These are phyloP conservation scores for Aureobasidium namibiae DNA, from an alignment of 2,329 filamentous ascomycete genomes.

Conservation along the genomic window DNA sequence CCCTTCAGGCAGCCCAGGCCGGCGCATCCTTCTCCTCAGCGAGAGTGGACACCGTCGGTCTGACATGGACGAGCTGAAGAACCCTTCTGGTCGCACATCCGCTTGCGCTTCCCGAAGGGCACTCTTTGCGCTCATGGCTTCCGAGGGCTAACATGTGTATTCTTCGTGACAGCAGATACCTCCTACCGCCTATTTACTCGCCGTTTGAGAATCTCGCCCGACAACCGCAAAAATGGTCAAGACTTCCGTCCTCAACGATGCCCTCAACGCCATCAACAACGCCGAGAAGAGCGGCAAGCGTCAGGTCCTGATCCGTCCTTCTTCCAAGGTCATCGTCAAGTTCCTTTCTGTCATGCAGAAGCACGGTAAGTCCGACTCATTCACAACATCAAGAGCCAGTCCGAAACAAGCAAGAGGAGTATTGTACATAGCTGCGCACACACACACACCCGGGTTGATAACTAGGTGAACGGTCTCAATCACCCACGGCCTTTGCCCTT, in stretches of 20 bases:
- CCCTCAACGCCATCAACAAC: slow-evolving; percentile 83
- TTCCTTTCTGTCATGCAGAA: slow-evolving; percentile 99
- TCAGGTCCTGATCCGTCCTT: slow-evolving; percentile 95
- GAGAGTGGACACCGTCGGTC: slow-evolving; percentile 38
- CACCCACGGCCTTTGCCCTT: slow-evolving; percentile 90
- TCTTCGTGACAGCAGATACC: slow-evolving; percentile 43
- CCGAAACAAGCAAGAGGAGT: slow-evolving; percentile 7
- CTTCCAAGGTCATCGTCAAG: slow-evolving; percentile 99
- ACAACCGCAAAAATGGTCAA: slow-evolving; percentile 85
- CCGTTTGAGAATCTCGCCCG: slow-evolving; percentile 73
- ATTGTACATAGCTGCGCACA: slow-evolving; percentile 19
- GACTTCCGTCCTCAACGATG: slow-evolving; percentile 99
- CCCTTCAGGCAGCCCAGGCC: slow-evolving; percentile 44
- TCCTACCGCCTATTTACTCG: slow-evolving; percentile 41
- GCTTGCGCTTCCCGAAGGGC: slow-evolving; percentile 40
- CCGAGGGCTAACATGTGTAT: slow-evolving; percentile 51
- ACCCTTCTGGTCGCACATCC: slow-evolving; percentile 39
- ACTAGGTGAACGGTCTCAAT: slow-evolving; percentile 93
- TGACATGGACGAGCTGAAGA: slow-evolving; percentile 56
- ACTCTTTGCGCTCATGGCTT: slow-evolving; percentile 62
- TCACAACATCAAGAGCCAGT: slow-evolving; percentile 24
- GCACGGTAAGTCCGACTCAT: slow-evolving; percentile 65
- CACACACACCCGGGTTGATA: slow-evolving; percentile 85
- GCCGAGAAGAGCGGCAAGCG: slow-evolving; percentile 99
- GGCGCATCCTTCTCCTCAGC: slow-evolving; percentile 32